Conservation (phyloP, 768 basidiomycete species). For the Naganishia onofrii region DNA sequence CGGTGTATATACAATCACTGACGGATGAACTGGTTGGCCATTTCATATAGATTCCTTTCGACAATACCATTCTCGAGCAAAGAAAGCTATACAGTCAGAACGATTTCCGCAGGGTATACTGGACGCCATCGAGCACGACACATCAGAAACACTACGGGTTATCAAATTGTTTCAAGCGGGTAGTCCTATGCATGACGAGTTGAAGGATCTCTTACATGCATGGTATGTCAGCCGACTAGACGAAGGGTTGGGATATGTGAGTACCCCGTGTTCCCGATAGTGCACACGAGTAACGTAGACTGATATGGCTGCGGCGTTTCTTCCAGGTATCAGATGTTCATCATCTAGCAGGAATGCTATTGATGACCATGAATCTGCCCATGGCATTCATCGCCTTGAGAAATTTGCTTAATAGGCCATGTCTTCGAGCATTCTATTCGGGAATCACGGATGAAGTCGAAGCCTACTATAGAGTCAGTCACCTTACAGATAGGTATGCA, state of each 20-base stretch:
- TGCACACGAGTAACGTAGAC: neutral
- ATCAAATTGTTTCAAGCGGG: conserved; percentile 41
- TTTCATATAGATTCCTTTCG: conserved; percentile 42
- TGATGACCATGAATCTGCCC: conserved; percentile 43
- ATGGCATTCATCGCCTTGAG: conserved; percentile 44
- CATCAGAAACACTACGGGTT: conserved; percentile 40
- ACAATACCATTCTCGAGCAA: conserved; percentile 38
- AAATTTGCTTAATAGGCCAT: conserved; percentile 47
- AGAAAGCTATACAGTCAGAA: conserved; percentile 39
- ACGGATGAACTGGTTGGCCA: neutral
- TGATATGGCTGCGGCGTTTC: neutral
- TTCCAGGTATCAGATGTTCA: conserved; percentile 44
- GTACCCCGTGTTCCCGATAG: conserved; percentile 22
- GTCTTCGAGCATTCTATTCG: conserved; percentile 46
- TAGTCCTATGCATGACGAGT: conserved; percentile 46
- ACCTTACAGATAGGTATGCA: neutral
- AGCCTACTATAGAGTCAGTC: conserved; percentile 47
- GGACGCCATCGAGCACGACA: conserved; percentile 42
- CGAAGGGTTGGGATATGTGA: conserved; percentile 49
- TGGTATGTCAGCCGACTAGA: conserved; percentile 50
- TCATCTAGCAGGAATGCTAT: conserved; percentile 46
- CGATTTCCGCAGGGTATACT: conserved; percentile 44
- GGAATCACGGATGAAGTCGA: conserved; percentile 46
- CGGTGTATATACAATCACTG: neutral
- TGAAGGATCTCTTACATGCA: conserved; percentile 45